Evolutionary conservation across 495 filamentous ascomycete genomes (phyloP).

Genomic region (Pseudomonodictys pantanalensis): DNA sequence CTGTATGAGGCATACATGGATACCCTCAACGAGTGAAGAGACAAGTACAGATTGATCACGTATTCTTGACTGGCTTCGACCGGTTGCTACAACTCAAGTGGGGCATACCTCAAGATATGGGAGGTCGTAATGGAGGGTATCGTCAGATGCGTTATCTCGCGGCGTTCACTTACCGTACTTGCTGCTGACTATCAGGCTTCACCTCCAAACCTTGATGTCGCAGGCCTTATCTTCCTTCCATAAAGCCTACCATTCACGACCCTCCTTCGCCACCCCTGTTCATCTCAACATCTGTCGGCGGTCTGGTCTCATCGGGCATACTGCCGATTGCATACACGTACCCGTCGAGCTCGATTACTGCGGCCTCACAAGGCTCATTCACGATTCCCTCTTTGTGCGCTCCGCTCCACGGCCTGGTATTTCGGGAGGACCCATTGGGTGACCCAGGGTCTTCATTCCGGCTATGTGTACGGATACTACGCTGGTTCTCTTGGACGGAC

Average conservation of each 20-base stretch:
- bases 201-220: conserved; percentile 1
- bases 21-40: not conserved
- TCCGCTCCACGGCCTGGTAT: no score
- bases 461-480: conserved; percentile 15
- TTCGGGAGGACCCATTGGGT: no score
- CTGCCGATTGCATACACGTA: conserved; percentile 6
- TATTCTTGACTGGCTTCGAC: no score
- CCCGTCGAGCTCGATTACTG: no score
- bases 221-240: conserved; percentile 15
- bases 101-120: not conserved
- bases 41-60: no score
- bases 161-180: conserved; percentile 8
- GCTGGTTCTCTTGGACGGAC: conserved; percentile 1
- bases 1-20: not conserved
- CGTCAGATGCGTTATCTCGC: not conserved
- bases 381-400: no score
- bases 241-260: conserved; percentile 11
- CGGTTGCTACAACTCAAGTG: no score
- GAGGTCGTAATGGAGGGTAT: not conserved
- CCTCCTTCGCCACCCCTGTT: conserved; percentile 2
- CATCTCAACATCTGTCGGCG: not conserved
- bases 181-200: conserved; percentile 6
- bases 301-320: conserved; percentile 13
- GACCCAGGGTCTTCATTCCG: conserved; percentile 5
- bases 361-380: no score